These are phyloP conservation scores for Escallonia rubra DNA, from an alignment of 129 eudicot genomes.

Conservation along the genomic window DNA sequence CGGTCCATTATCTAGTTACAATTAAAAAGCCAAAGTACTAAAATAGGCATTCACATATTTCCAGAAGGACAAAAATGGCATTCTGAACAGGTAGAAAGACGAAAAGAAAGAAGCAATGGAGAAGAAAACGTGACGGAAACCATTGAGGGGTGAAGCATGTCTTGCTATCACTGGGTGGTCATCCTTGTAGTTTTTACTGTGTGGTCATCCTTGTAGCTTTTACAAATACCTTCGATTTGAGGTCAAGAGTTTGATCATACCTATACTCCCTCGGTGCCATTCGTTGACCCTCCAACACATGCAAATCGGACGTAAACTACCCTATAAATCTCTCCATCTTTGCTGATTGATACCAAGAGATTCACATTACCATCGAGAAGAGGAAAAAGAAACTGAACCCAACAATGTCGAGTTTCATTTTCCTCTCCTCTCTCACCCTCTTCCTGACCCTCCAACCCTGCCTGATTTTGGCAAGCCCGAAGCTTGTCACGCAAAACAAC, in stretches of 20 bases:
- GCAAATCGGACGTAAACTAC: background rate
- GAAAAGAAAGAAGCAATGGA: no score
- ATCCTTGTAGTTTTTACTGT: no score
- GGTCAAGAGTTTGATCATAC: no score
- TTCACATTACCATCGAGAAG: background rate
- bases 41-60: no score
- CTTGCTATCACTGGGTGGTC: background rate
- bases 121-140: background rate
- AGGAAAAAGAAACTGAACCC: background rate
- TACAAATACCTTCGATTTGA: background rate
- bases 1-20: no score
- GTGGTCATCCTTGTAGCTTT: no score
- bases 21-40: no score
- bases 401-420: slow-evolving; percentile 14
- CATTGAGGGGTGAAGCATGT: no score
- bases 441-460: slow-evolving; percentile 16
- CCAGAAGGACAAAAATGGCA: no score
- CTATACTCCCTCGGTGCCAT: no score
- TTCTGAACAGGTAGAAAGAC: no score
- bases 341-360: background rate
- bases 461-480: background rate
- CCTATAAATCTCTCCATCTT: background rate
- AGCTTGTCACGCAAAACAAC: background rate
- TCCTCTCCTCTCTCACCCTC: slow-evolving; percentile 23
- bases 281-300: background rate